Evolutionary conservation across 2,329 filamentous ascomycete genomes (phyloP).

Genomic region (Fusarium sp.): DNA sequence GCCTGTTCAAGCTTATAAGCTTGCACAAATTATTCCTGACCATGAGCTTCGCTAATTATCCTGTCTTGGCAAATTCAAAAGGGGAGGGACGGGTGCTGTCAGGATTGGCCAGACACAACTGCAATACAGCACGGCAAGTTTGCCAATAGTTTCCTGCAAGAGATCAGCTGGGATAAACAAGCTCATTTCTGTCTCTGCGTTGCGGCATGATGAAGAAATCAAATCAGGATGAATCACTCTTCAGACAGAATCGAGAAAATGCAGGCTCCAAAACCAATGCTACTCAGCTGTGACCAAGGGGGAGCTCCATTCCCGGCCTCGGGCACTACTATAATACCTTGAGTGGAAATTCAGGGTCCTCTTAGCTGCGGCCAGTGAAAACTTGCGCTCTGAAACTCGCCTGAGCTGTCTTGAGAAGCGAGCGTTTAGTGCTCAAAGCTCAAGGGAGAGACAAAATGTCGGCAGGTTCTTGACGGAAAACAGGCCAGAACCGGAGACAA

Average conservation of each 20-base stretch:
- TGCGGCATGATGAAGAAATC: background rate
- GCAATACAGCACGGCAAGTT: slow-evolving; percentile 6
- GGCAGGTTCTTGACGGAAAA: background rate
- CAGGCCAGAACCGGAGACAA: background rate
- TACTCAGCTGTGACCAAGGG: slow-evolving; percentile 4
- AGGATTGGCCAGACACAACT: slow-evolving; percentile 30
- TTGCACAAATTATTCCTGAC: slow-evolving; percentile 17
- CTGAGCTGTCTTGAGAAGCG: slow-evolving; percentile 12
- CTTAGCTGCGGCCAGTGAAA: background rate
- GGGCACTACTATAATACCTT: background rate
- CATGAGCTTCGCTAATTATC: background rate
- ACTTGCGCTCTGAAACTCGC: slow-evolving; percentile 27
- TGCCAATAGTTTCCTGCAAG: slow-evolving; percentile 15
- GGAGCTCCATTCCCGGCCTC: background rate
- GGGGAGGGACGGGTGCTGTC: slow-evolving; percentile 30
- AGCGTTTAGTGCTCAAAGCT: background rate
- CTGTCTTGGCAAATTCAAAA: slow-evolving; percentile 13
- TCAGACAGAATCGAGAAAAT: background rate
- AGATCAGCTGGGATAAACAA: slow-evolving; percentile 4
- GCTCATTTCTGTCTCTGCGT: background rate
- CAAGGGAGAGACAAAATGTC: background rate
- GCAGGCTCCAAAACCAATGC: background rate
- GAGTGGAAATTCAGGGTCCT: slow-evolving; percentile 17
- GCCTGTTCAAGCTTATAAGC: background rate
- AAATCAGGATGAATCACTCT: slow-evolving; percentile 1